A percentile compares a stretch with the other conserved stretches of the same genome.
Conservation (phyloP, 768 basidiomycete genomes). For the Cyclocybe aegerita region DNA sequence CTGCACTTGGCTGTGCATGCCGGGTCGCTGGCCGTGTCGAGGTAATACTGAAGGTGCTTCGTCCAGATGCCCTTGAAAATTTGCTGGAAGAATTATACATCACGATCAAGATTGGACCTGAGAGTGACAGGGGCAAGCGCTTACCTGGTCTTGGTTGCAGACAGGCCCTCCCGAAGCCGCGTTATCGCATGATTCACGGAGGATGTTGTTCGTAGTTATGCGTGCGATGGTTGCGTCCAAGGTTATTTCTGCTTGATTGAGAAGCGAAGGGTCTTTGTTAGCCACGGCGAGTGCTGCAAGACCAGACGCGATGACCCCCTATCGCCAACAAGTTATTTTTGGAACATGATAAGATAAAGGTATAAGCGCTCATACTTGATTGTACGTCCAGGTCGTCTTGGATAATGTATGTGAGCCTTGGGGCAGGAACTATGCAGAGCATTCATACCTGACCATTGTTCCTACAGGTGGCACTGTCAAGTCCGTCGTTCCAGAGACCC, state of each 20-base stretch:
- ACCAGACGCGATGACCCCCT: slow-evolving; percentile 58
- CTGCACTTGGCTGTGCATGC: slow-evolving; percentile 44
- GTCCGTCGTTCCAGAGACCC: slow-evolving; percentile 46
- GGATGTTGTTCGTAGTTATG: slow-evolving; percentile 38
- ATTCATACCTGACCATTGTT: slow-evolving; percentile 43
- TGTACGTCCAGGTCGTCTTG: slow-evolving; percentile 61
- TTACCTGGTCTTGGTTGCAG: slow-evolving; percentile 48
- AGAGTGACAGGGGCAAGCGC: background rate
- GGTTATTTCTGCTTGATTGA: slow-evolving; percentile 51
- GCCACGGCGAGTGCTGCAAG: slow-evolving; percentile 44
- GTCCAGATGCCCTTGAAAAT: slow-evolving; percentile 54
- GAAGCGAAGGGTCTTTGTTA: slow-evolving; percentile 34
- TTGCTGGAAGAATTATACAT: slow-evolving; percentile 27
- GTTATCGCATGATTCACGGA: slow-evolving; percentile 54
- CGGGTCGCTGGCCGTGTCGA: slow-evolving; percentile 43
- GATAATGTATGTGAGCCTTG: background rate
- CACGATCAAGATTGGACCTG: background rate
- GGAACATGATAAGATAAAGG: background rate
- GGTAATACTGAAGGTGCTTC: slow-evolving; percentile 50
- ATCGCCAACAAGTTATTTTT: background rate
- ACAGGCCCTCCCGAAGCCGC: slow-evolving; percentile 33
- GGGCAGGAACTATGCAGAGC: background rate
- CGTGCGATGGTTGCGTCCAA: slow-evolving; percentile 47
- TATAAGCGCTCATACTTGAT: slow-evolving; percentile 37
- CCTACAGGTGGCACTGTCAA: slow-evolving; percentile 31